phyloP scores from a whole-genome alignment of 1,284 basidiomycete genomes.

The Tilletia horrida region DNA sequence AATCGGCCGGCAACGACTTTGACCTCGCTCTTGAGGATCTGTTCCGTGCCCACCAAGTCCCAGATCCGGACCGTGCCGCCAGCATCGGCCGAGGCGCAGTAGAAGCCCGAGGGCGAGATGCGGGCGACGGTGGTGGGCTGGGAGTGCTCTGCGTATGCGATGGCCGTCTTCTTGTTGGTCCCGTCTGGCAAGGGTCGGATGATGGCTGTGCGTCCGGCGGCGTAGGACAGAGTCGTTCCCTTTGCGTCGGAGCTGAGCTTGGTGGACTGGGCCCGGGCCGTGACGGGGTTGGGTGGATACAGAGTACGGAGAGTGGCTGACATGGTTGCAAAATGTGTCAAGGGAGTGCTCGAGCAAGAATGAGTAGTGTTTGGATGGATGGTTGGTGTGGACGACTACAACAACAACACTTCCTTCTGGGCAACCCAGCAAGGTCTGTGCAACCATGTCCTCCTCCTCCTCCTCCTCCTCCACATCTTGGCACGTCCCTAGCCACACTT shows the following conservation, averaged over 20 bases:
- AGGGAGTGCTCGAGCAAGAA: too few relatives aligned
- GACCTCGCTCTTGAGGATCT: slow-evolving; percentile 67
- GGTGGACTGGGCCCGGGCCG: slow-evolving; percentile 66
- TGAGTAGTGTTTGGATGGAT: not conserved
- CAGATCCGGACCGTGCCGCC: slow-evolving; percentile 68
- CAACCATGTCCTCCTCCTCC: not conserved
- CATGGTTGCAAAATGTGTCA: slow-evolving; percentile 21
- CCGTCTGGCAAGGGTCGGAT: slow-evolving; percentile 57
- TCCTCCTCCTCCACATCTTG: too few relatives aligned
- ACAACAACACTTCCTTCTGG: not conserved
- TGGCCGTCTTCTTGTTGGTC: slow-evolving; percentile 21
- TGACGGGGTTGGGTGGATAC: slow-evolving; percentile 43
- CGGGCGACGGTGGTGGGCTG: slow-evolving; percentile 83
- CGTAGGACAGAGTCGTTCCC: slow-evolving; percentile 81
- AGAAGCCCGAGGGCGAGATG: slow-evolving; percentile 89
- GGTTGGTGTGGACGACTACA: not conserved
- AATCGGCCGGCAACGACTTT: slow-evolving; percentile 77
- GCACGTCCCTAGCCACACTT: too few relatives aligned
- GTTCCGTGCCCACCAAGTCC: slow-evolving; percentile 82
- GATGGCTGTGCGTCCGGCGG: slow-evolving; percentile 75
- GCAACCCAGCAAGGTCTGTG: not conserved
- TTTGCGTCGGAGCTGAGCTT: slow-evolving; percentile 70
- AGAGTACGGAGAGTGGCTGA: slow-evolving; percentile 30
- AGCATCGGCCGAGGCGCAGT: slow-evolving; percentile 70
- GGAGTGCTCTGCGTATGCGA: slow-evolving; percentile 73